phyloP scores from a whole-genome alignment of 2,329 filamentous ascomycete genomes.

The Pezicula carpinea region DNA sequence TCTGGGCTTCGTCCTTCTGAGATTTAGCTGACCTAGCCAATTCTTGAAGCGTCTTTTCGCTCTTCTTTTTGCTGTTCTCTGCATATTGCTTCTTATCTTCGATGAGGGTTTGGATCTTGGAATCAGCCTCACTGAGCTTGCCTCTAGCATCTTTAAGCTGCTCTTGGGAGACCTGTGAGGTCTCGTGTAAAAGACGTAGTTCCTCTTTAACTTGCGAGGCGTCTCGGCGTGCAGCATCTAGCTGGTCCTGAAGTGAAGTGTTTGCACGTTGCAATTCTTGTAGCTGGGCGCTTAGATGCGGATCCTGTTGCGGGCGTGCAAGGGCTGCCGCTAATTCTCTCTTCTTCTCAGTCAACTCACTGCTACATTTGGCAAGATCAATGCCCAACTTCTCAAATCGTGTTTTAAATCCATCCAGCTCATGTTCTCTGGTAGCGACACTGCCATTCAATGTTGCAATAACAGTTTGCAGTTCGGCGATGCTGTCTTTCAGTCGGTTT shows the following conservation, averaged over 20 bases:
- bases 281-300: conserved; percentile 12
- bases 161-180: conserved; percentile 6
- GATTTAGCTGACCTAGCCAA: conserved; percentile 4
- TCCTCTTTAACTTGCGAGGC: conserved; percentile 14
- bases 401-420: conserved; percentile 8
- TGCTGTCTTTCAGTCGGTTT: conserved; percentile 12
- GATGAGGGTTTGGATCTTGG: conserved; percentile 22
- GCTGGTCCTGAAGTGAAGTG: conserved; percentile 20
- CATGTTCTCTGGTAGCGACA: conserved; percentile 8
- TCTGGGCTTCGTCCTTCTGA: neutral
- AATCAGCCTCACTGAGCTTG: conserved; percentile 8
- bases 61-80: conserved; percentile 17
- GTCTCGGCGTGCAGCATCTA: conserved; percentile 30
- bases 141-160: conserved; percentile 7
- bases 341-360: conserved; percentile 14
- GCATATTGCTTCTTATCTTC: conserved; percentile 21
- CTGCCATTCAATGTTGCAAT: conserved; percentile 14
- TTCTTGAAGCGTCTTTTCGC: conserved; percentile 23
- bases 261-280: conserved; percentile 19
- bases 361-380: conserved; percentile 13
- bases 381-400: conserved; percentile 13
- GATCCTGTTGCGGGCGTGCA: conserved; percentile 16
- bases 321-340: conserved; percentile 15
- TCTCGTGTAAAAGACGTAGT: conserved; percentile 5
- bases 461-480: conserved; percentile 16